A percentile compares a stretch with the other conserved stretches of the same genome.
These are phyloP conservation scores for Saccharomycopsis sp. DNA, from an alignment of 805 yeast species.

Conservation along the genomic window DNA sequence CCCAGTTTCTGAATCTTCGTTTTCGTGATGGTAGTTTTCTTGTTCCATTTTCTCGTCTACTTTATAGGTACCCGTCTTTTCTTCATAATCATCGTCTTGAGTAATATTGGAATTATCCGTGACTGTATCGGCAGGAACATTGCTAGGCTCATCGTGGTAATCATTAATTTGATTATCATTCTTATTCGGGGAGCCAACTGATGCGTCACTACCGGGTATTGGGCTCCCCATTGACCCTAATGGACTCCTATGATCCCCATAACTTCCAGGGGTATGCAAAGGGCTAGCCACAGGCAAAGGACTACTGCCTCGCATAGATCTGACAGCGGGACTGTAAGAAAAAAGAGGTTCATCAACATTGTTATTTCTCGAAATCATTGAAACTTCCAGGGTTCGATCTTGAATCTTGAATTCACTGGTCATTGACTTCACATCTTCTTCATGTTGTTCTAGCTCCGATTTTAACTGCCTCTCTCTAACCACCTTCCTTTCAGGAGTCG, in stretches of 20 bases:
- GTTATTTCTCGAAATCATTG: slow-evolving; percentile 1
- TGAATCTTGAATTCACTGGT: background rate
- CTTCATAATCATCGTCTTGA: background rate
- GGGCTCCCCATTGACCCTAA: too few relatives aligned
- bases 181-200: too few relatives aligned
- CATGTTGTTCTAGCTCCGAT: background rate
- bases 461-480: background rate
- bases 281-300: too few relatives aligned
- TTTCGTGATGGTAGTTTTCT: background rate
- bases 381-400: background rate
- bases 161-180: too few relatives aligned
- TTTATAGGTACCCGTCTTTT: background rate
- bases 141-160: too few relatives aligned
- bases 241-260: too few relatives aligned
- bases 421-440: background rate
- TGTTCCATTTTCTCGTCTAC: background rate
- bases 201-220: too few relatives aligned
- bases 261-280: too few relatives aligned
- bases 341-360: too few relatives aligned
- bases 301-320: too few relatives aligned
- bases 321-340: too few relatives aligned
- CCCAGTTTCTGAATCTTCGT: background rate
- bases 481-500: background rate
- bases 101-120: background rate
- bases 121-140: too few relatives aligned